Percentiles rank a stretch among this genome's conserved stretches.
phyloP scores from a whole-genome alignment of 257 asterid species.

The Jaltomata sinuosa region DNA sequence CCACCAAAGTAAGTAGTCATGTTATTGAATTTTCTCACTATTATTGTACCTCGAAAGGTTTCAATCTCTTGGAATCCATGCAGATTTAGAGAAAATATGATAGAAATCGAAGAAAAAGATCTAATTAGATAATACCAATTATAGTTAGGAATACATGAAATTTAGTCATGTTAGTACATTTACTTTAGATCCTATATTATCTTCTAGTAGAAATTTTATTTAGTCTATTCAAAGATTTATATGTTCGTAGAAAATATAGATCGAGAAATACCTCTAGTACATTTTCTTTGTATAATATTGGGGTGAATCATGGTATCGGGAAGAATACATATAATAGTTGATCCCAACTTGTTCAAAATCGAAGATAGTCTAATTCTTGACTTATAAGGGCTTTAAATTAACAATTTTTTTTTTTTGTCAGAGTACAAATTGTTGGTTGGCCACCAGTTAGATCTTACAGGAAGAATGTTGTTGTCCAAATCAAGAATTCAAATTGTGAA shows the following conservation, averaged over 20 bases:
- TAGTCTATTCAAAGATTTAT: not conserved
- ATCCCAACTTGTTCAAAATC: not conserved
- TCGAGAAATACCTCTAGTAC: not conserved
- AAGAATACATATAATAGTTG: not conserved
- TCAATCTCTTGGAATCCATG: not conserved
- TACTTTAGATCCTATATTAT: not conserved
- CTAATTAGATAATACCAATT: not conserved
- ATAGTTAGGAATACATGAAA: not conserved
- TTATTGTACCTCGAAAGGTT: not conserved
- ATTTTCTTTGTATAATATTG: too few relatives aligned
- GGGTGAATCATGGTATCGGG: too few relatives aligned
- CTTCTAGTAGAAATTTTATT: not conserved
- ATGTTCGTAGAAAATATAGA: not conserved
- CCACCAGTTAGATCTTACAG: not conserved
- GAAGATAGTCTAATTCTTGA: not conserved
- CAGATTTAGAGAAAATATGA: not conserved
- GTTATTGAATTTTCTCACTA: not conserved
- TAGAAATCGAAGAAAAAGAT: not conserved
- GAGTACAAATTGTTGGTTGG: not conserved
- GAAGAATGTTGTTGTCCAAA: not conserved
- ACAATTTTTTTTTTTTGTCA: not conserved
- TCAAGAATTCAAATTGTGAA: not conserved
- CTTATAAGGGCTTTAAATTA: not conserved
- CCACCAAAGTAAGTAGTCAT: not conserved
- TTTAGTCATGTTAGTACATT: not conserved